Percentiles rank a stretch among this genome's conserved stretches.
Evolutionary conservation across 345 rosid genomes (phyloP).

Genomic region (Arabidopsis thaliana): TAIR10.1 NC_003070.9:3613501-3614000

Average conservation of each 20-base stretch:
- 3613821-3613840: slow-evolving; percentile 90
- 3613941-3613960: slow-evolving; percentile 64
- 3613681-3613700: slow-evolving; percentile 83
- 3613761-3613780: slow-evolving; percentile 87
- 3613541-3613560: slow-evolving; percentile 95
- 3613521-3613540: slow-evolving; percentile 98
- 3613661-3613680: slow-evolving; percentile 36
- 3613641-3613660: slow-evolving; percentile 11
- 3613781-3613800: slow-evolving; percentile 85
- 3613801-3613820: slow-evolving; percentile 88
- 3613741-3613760: slow-evolving; percentile 93
- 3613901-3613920: slow-evolving; percentile 78
- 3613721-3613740: slow-evolving; percentile 94
- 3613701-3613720: slow-evolving; percentile 99
- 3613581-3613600: background rate
- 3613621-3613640: background rate
- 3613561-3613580: slow-evolving; percentile 18
- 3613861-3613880: slow-evolving; percentile 74
- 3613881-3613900: slow-evolving; percentile 67
- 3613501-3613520: slow-evolving; percentile 87
- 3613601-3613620: slow-evolving; percentile 12
- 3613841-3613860: slow-evolving; percentile 92
- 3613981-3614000: slow-evolving; percentile 89
- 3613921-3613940: slow-evolving; percentile 87
- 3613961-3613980: slow-evolving; percentile 92